Conservation (phyloP, 768 basidiomycete genomes). For the Dendrothele bispora region DNA sequence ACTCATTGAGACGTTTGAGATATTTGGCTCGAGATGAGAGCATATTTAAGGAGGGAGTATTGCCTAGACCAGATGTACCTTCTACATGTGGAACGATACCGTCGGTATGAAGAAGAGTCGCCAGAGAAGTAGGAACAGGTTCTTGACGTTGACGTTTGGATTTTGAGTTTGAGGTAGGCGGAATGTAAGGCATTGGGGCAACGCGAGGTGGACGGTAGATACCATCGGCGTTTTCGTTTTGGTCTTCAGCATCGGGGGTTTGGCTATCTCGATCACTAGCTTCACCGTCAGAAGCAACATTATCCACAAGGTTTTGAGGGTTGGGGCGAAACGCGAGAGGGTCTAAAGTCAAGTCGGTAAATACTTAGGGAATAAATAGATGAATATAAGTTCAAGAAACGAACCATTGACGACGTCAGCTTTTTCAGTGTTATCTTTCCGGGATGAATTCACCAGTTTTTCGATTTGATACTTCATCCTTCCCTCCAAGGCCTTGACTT, state of each 20-base stretch:
- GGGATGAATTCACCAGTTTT: constrained; percentile 80
- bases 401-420: constrained; percentile 56
- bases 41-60: constrained; percentile 51
- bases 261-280: constrained; percentile 25
- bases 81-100: constrained; percentile 61
- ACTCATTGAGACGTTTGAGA: constrained; percentile 78
- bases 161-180: constrained; percentile 45
- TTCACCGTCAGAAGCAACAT: constrained; percentile 34
- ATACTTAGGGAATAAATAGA: constrained; percentile 2
- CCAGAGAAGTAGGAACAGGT: constrained; percentile 65
- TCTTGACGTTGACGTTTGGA: constrained; percentile 49
- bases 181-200: constrained; percentile 85
- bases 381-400: constrained; percentile 13
- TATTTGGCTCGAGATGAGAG: constrained; percentile 76
- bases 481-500: constrained; percentile 78
- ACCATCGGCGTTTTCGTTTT: constrained; percentile 21
- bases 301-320: constrained; percentile 65
- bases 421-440: constrained; percentile 49
- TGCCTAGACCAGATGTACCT: constrained; percentile 52
- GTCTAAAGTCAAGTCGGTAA: constrained; percentile 49
- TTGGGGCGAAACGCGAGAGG: constrained; percentile 93
- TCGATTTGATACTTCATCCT: constrained; percentile 96
- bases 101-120: constrained; percentile 47
- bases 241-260: constrained; percentile 12
- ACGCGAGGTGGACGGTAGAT: constrained; percentile 86